A percentile compares a stretch with the other conserved stretches of the same genome.
phyloP scores from a whole-genome alignment of 1,284 basidiomycete genomes.

The Amylostereum areolatum region DNA sequence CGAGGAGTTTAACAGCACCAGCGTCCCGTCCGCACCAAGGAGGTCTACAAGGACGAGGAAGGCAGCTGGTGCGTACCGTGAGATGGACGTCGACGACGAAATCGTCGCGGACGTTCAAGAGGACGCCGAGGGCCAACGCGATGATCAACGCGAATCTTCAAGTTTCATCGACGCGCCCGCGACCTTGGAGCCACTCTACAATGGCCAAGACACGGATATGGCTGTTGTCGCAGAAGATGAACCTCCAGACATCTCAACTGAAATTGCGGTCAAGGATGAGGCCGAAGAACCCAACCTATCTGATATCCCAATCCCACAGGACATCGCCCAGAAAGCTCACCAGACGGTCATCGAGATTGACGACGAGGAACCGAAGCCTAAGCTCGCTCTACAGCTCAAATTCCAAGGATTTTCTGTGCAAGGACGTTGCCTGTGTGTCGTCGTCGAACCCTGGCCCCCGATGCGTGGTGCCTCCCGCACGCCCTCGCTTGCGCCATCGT shows the following conservation, averaged over 20 bases:
- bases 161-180: no score
- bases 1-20: slow-evolving; percentile 11
- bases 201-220: no score
- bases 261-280: slow-evolving; percentile 10
- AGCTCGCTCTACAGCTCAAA: slow-evolving; percentile 55
- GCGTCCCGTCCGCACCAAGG: slow-evolving; percentile 13
- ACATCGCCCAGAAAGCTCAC: not conserved
- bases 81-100: no score
- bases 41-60: slow-evolving; percentile 22
- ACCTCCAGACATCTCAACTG: no score
- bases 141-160: no score
- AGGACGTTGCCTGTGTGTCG: slow-evolving; percentile 67
- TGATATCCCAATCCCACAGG: no score
- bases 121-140: no score
- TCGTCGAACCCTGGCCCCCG: slow-evolving; percentile 71
- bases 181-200: no score
- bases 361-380: slow-evolving; percentile 57
- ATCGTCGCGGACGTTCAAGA: no score
- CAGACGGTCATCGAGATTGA: slow-evolving; percentile 18
- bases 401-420: slow-evolving; percentile 65
- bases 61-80: slow-evolving; percentile 4
- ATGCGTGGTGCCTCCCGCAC: slow-evolving; percentile 33
- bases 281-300: slow-evolving; percentile 8
- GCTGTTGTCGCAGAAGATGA: no score
- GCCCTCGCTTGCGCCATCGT: slow-evolving; percentile 26